Base-by-base conservation (phyloP, 352 stramenopile species). In the Phytophthora pini region DNA sequence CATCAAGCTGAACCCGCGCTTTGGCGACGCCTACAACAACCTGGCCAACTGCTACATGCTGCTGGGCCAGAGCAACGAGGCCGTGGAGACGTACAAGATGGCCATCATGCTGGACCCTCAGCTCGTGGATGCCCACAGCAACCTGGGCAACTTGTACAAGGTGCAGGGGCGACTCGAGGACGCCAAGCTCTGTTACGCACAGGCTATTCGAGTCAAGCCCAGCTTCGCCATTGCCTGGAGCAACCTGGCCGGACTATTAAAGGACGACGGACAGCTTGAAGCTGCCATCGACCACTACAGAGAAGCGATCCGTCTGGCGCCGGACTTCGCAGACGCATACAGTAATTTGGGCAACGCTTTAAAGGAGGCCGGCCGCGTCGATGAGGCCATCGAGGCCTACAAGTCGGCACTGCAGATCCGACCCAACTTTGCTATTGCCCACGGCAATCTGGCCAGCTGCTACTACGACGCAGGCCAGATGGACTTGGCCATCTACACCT, bases 41-140 rank as follows among this genome's bases (percentile, higher is more conserved):
- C 69, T 98, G 46, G 94, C 92, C 9, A 93, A 82, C 60, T 83
- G 84, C 45, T 97, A 98, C 74, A 96, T 98, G 92, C 88, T 98
- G 61, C 65, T 98, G 20, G 94, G 93, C 1, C 90, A 95, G 56
- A 89, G 67, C 13, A 71, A 85, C 44, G 89, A 98, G 54, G 94
- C 94, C 10, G 89, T 98, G 17, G 88, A 97, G 69, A 98, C 91
- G 46, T 98, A 98, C 83, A 91, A 98, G 69, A 97, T 98, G 88
- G 94, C 92, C 40, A 73, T 98, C 2, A 77, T 97, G 49, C 70
- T 96, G 4, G 79, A 97, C 45, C 94, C 92, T 38, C 79, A 80
- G 34, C 77, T 98, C 12, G 91, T 98, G 15, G 94, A 98, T 57
- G 94, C 94, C n/a, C 91, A 98, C 65, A 94, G 80, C 46, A 98